Evolutionary conservation across 2,329 filamentous ascomycete genomes (phyloP).

Genomic region (Xylaria sp.): DNA sequence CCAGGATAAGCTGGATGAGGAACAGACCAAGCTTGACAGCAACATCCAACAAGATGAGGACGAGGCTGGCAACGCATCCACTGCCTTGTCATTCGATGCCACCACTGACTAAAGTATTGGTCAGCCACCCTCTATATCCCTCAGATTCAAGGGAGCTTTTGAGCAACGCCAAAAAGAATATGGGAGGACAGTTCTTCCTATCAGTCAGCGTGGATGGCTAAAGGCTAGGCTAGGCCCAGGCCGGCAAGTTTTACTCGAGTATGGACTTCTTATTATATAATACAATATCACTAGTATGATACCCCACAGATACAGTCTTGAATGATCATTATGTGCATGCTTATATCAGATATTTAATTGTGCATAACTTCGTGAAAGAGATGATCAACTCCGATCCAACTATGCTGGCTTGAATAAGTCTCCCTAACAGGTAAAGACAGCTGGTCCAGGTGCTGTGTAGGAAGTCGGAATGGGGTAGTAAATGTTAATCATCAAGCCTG

Average conservation of each 20-base stretch:
- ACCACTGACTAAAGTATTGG: slow-evolving; percentile 39
- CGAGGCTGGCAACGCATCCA: slow-evolving; percentile 60
- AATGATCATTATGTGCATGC: not conserved
- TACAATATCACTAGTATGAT: slow-evolving; percentile 5
- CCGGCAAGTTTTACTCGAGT: slow-evolving; percentile 17
- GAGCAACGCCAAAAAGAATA: not conserved
- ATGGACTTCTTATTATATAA: slow-evolving; percentile 32
- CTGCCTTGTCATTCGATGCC: slow-evolving; percentile 52
- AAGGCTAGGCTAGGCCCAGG: not conserved
- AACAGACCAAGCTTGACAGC: slow-evolving; percentile 64
- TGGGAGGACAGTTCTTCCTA: slow-evolving; percentile 17
- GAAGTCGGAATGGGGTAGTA: slow-evolving; percentile 56
- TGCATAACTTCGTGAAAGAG: not conserved
- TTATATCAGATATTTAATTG: not conserved
- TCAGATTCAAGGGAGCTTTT: not conserved
- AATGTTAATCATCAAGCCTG: slow-evolving; percentile 58
- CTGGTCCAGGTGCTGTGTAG: slow-evolving; percentile 50
- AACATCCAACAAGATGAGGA: slow-evolving; percentile 62
- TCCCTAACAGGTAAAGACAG: slow-evolving; percentile 46
- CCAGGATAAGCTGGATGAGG: slow-evolving; percentile 56
- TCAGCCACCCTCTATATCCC: no score
- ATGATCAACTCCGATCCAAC: not conserved
- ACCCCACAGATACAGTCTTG: not conserved
- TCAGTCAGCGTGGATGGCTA: slow-evolving; percentile 8
- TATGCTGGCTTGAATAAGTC: not conserved